A percentile compares a stretch with the other conserved stretches of the same genome.
phyloP scores from a whole-genome alignment of 371 early-diverging fungal genomes.

The Apophysomyces sp. region DNA sequence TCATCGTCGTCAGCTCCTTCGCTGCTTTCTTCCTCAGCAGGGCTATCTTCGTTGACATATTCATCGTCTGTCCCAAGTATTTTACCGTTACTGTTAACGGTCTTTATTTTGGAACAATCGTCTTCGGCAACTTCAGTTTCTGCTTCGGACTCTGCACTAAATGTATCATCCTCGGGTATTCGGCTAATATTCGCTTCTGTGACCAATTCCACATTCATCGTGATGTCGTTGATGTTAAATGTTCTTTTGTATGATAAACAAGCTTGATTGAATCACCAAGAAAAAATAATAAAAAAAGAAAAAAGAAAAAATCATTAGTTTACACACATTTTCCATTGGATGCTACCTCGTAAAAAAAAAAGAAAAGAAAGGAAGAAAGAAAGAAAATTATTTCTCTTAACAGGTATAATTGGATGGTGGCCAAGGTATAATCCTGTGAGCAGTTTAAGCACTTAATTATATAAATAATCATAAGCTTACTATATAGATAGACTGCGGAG shows the following conservation, averaged over 20 bases:
- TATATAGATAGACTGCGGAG: constrained; percentile 1
- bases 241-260: not conserved
- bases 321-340: not conserved
- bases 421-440: not conserved
- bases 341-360: constrained; percentile 1
- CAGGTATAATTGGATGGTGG: constrained; percentile 3
- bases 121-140: constrained; percentile 11
- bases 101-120: constrained; percentile 1
- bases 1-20: constrained; percentile 8
- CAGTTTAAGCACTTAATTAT: not conserved
- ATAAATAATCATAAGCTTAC: not conserved
- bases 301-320: not conserved
- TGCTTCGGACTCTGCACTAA: constrained; percentile 11
- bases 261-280: no score
- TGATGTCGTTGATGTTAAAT: not conserved
- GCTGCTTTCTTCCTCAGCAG: constrained; percentile 4
- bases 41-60: constrained; percentile 1
- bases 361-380: not conserved
- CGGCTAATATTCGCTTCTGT: not conserved
- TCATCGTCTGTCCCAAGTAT: not conserved
- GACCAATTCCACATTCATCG: not conserved
- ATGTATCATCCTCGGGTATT: not conserved
- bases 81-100: not conserved
- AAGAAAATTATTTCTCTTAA: not conserved
- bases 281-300: not conserved